Base-by-base conservation (phyloP, 768 basidiomycete genomes). In the Tulasnella sp. region DNA sequence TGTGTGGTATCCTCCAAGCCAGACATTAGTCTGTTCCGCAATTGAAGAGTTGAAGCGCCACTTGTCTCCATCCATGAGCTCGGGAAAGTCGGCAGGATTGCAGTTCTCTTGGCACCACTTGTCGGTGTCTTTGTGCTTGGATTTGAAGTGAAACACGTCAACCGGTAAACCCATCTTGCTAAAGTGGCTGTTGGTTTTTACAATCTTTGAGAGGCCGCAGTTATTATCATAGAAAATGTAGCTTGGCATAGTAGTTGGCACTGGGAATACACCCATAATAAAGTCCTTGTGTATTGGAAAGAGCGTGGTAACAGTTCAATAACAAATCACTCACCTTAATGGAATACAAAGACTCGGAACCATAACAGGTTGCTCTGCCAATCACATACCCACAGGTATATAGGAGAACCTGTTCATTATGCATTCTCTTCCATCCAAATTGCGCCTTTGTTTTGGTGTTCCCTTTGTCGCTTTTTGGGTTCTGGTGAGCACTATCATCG, bases 1-100 rank as follows among this genome's bases (percentile, higher is more conserved):
- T 0, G 85, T 77, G 0, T 84, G 48, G 24, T 75, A 80, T 4
- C 73, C 73, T 1, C 48, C 73, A 12, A 80, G 40, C 79, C 79
- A 80, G 9, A 72, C 72, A 64, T 80, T 80, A 2, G 73, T 40
- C 31, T 80, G 79, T 48, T 80, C 72, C 18, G 72, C 72, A 0
- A 40, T 34, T 8, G 79, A 80, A 9, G 72, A 75, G 48, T 80
- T 80, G 58, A 80, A 80, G 4, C 34, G 48, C 79, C 79, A 80
- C 14, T 41, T 42, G 18, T 46, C 46, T 5, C 22, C 22, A 44
- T 42, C 40, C 20, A 75, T 40, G 11, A 75, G 64, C 14, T 69
- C 64, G 9, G 64, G 64, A 14, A 69, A 69, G 3, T 11, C 18
- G 9, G 64, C 64, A 2, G 74, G 74, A 22, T 75, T 50, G 48